phyloP scores from a whole-genome alignment of 2,329 filamentous ascomycete species.

The Pseudogymnoascus sp. region DNA sequence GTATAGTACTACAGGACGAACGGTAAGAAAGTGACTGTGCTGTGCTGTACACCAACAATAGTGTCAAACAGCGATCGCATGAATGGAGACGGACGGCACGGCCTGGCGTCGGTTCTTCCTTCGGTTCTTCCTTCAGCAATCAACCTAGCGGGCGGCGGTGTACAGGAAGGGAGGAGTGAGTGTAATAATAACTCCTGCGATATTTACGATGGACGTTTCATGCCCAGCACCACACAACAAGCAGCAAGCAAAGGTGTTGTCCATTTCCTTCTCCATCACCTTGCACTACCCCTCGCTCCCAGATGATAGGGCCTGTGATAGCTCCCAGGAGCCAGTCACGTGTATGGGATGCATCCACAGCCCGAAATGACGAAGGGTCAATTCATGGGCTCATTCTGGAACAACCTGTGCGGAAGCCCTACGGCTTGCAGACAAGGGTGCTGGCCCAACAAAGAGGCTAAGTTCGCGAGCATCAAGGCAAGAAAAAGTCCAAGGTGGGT shows the following conservation, averaged over 20 bases:
- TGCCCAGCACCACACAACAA: neutral
- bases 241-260: neutral
- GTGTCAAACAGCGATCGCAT: constrained; percentile 4
- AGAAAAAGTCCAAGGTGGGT: neutral
- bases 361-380: constrained; percentile 1
- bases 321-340: neutral
- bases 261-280: neutral
- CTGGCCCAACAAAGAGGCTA: neutral
- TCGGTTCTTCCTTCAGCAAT: constrained; percentile 1
- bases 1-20: neutral
- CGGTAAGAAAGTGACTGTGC: neutral
- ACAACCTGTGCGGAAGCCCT: neutral
- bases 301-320: neutral
- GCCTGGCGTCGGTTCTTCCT: constrained; percentile 2
- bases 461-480: neutral
- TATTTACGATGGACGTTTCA: constrained; percentile 3
- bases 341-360: neutral
- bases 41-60: neutral
- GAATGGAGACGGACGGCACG: neutral
- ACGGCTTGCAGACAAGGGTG: neutral
- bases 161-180: neutral
- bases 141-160: neutral
- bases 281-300: neutral
- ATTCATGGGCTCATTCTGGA: neutral
- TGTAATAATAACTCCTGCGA: neutral